These are phyloP conservation scores for Prunus padus DNA, from an alignment of 306 rosid species.

Conservation along the genomic window DNA sequence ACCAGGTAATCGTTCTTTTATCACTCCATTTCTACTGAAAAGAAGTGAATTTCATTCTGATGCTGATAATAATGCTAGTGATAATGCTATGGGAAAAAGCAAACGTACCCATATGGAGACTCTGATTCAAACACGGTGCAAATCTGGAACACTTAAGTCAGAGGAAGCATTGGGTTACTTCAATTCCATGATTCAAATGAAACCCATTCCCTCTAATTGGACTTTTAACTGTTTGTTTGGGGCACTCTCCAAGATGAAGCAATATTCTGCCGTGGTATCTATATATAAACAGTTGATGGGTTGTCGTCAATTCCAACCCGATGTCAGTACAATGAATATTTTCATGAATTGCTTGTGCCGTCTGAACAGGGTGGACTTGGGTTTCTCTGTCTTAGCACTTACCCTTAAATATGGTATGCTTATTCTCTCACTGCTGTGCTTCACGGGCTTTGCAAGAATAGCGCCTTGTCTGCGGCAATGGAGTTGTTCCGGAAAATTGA, in stretches of 20 bases:
- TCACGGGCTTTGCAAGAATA: background rate
- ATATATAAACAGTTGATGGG: background rate
- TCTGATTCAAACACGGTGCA: background rate
- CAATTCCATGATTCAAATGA: background rate
- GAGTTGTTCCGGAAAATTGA: background rate
- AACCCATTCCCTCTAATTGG: conserved; percentile 13
- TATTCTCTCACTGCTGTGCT: background rate
- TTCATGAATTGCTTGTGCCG: background rate
- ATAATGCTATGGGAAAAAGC: too few relatives aligned
- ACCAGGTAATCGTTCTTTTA: background rate
- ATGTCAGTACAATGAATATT: background rate
- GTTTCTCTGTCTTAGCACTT: background rate
- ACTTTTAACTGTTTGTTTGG: background rate
- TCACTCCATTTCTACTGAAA: too few relatives aligned
- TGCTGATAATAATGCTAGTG: background rate
- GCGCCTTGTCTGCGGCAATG: background rate
- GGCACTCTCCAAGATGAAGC: conserved; percentile 7
- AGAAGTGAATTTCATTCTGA: background rate
- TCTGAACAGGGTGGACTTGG: background rate
- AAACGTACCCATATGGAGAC: too few relatives aligned
- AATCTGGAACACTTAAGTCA: background rate
- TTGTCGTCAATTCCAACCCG: background rate
- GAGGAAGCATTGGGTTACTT: conserved; percentile 12
- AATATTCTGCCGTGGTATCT: conserved; percentile 1
- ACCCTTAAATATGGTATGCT: conserved; percentile 1